These are phyloP conservation scores for Brettanomyces naardenensis DNA, from an alignment of 805 yeast species.

Conservation along the genomic window DNA sequence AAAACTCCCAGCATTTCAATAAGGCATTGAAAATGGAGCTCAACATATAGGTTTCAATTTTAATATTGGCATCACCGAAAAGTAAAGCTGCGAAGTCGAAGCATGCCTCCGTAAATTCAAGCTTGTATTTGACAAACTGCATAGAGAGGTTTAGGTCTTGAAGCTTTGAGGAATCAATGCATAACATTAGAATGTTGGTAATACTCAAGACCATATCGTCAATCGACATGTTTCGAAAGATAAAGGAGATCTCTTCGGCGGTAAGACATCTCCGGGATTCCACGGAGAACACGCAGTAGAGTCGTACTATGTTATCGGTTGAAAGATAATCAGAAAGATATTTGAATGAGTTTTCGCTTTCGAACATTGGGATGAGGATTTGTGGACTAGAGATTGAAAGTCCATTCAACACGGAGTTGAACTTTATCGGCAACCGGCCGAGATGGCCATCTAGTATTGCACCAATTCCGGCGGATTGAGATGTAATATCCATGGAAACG, in stretches of 20 bases:
- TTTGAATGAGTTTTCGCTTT: slow-evolving; percentile 7
- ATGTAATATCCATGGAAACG: slow-evolving; percentile 15
- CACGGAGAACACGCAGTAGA: slow-evolving; percentile 12
- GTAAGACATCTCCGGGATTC: slow-evolving; percentile 2
- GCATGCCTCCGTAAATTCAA: slow-evolving; percentile 14
- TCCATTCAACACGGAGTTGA: slow-evolving; percentile 16
- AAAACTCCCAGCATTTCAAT: slow-evolving; percentile 16
- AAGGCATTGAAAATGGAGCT: slow-evolving; percentile 18
- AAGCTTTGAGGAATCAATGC: slow-evolving; percentile 20
- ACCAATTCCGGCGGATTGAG: slow-evolving; percentile 16
- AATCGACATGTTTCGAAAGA: slow-evolving; percentile 11
- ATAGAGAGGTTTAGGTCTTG: slow-evolving; percentile 22
- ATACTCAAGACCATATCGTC: slow-evolving; percentile 21
- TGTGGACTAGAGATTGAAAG: slow-evolving; percentile 17
- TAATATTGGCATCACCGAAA: slow-evolving; percentile 5
- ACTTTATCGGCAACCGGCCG: slow-evolving; percentile 12
- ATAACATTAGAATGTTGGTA: slow-evolving; percentile 11
- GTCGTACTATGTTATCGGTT: slow-evolving; percentile 22
- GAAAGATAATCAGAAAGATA: slow-evolving; percentile 14
- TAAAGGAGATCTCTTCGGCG: slow-evolving; percentile 2
- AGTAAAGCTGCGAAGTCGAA: slow-evolving; percentile 10
- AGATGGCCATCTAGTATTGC: slow-evolving; percentile 6
- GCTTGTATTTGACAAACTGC: slow-evolving; percentile 23
- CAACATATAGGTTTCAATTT: slow-evolving; percentile 13
- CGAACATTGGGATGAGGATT: slow-evolving; percentile 17